Percentiles rank a stretch among this genome's conserved stretches.
Conservation (phyloP, 2,329 filamentous ascomycete species). For the Plectosphaerella cucumerina region DNA sequence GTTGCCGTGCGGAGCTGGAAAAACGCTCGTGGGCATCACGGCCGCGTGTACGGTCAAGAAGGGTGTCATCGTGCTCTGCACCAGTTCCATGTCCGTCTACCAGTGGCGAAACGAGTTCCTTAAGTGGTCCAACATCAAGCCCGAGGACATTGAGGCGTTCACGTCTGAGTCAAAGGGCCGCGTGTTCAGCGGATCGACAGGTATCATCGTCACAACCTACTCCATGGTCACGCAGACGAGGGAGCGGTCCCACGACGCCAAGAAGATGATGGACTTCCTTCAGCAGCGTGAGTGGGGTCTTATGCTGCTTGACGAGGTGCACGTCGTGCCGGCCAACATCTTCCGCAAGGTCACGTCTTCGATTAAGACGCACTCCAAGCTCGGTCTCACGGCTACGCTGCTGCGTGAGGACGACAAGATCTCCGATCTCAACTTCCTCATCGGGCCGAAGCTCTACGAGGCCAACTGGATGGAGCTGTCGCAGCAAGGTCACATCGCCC, state of each 20-base stretch:
- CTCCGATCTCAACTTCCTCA: constrained; percentile 92
- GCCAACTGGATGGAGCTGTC: constrained; percentile 99
- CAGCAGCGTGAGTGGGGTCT: constrained; percentile 89
- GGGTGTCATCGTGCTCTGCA: constrained; percentile 90
- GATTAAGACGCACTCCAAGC: constrained; percentile 92
- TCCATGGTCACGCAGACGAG: constrained; percentile 96
- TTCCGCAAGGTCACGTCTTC: constrained; percentile 91
- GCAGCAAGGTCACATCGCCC: constrained; percentile 93
- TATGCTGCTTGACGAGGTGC: constrained; percentile 95
- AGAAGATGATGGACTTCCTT: constrained; percentile 97
- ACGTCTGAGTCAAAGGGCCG: constrained; percentile 86
- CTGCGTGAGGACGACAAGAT: constrained; percentile 98
- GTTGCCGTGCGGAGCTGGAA: constrained; percentile 91
- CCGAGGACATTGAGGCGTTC: constrained; percentile 90
- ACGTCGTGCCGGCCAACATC: constrained; percentile 95
- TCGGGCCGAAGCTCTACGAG: constrained; percentile 95
- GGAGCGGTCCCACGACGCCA: constrained; percentile 83
- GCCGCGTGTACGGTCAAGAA: constrained; percentile 98
- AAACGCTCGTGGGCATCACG: constrained; percentile 97
- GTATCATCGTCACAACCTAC: constrained; percentile 96
- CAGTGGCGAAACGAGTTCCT: constrained; percentile 97
- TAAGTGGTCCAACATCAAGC: constrained; percentile 95
- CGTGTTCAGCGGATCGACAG: constrained; percentile 80
- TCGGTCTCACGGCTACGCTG: constrained; percentile 89
- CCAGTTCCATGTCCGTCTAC: constrained; percentile 94